These are phyloP conservation scores for Melaleuca quinquenervia DNA, from an alignment of 345 rosid genomes.

Conservation along the genomic window DNA sequence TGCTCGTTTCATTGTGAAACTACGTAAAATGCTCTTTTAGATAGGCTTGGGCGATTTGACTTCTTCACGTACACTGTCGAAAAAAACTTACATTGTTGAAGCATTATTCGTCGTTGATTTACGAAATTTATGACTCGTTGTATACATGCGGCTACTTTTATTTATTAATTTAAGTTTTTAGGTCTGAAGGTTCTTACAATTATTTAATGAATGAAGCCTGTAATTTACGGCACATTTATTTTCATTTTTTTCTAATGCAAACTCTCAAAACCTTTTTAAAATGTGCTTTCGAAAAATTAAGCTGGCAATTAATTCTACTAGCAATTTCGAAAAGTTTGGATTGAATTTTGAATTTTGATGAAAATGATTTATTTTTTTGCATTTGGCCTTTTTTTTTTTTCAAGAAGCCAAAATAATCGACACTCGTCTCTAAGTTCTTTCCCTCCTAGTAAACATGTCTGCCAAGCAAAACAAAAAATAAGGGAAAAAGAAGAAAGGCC, in stretches of 20 bases:
- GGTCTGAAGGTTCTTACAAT: neutral
- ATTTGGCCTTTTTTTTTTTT: neutral
- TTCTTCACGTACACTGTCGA: too few relatives aligned
- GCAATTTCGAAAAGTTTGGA: neutral
- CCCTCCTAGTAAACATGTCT: neutral
- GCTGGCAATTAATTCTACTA: neutral
- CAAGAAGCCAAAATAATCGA: neutral
- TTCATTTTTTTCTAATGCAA: neutral
- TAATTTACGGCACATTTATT: neutral
- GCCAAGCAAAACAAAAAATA: neutral
- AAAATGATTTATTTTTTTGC: neutral
- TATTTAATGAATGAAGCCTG: rapidly evolving
- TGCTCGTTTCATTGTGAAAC: neutral
- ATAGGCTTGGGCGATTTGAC: too few relatives aligned
- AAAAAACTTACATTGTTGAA: neutral
- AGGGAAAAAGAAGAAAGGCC: neutral
- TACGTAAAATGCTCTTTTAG: too few relatives aligned
- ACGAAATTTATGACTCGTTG: neutral
- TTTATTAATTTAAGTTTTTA: neutral
- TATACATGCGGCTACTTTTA: rapidly evolving
- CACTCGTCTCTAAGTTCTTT: neutral
- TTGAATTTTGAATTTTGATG: neutral
- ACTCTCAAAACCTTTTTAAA: neutral
- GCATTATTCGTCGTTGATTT: neutral
- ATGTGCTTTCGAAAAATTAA: neutral